phyloP scores from a whole-genome alignment of 352 stramenopile species.

The Phytophthora agathidicida region DNA sequence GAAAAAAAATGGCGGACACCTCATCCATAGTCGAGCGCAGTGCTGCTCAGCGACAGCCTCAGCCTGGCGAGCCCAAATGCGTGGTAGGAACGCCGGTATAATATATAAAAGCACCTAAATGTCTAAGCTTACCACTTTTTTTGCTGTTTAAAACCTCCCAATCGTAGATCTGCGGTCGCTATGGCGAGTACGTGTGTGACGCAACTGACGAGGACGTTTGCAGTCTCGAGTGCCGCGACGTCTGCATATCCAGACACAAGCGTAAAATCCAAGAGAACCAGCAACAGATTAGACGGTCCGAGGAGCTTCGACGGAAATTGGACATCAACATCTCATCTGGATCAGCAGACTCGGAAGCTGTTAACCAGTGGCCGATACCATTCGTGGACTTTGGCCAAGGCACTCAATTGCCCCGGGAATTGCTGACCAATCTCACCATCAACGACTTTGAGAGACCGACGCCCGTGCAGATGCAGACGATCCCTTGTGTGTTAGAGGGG shows the following conservation, averaged over 20 bases:
- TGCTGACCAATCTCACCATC: slow-evolving; percentile 47
- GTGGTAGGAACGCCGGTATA: slow-evolving; percentile 31
- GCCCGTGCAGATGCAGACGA: slow-evolving; percentile 79
- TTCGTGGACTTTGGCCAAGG: slow-evolving; percentile 37
- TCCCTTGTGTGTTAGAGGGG: slow-evolving; percentile 53
- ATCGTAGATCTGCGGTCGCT: slow-evolving; percentile 77
- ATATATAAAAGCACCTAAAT: neutral
- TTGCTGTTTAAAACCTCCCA: no score
- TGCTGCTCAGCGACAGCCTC: slow-evolving; percentile 39
- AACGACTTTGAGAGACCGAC: slow-evolving; percentile 51
- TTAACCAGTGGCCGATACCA: slow-evolving; percentile 5
- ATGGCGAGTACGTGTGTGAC: slow-evolving; percentile 84
- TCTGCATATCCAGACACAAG: slow-evolving; percentile 31
- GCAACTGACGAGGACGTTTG: slow-evolving; percentile 85
- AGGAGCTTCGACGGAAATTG: slow-evolving; percentile 37
- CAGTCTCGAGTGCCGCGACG: slow-evolving; percentile 75
- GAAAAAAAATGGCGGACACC: slow-evolving; percentile 13
- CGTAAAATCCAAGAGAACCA: neutral
- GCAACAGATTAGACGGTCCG: slow-evolving; percentile 4
- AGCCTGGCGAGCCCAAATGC: slow-evolving; percentile 46
- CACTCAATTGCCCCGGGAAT: slow-evolving; percentile 28
- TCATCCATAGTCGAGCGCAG: slow-evolving; percentile 29
- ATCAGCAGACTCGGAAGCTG: neutral
- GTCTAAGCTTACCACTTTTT: no score
- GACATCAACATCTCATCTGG: slow-evolving; percentile 30